A percentile compares a stretch with the other conserved stretches of the same genome.
These are phyloP conservation scores for Colletotrichum sp. DNA, from an alignment of 2,329 filamentous ascomycete species.

Conservation along the genomic window DNA sequence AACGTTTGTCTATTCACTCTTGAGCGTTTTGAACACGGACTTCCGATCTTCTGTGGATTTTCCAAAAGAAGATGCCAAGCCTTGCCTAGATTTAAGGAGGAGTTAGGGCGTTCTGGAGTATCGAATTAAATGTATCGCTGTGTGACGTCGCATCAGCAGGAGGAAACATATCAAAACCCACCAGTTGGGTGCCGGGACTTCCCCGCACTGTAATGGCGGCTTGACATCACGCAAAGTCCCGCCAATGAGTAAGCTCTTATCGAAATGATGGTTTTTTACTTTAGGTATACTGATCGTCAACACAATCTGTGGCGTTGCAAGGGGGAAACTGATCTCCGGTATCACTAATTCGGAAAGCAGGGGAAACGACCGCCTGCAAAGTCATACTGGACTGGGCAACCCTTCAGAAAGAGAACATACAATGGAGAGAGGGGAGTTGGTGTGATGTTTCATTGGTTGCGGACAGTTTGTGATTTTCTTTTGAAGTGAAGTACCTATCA, in stretches of 20 bases:
- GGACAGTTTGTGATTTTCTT: neutral
- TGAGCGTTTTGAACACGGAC: neutral
- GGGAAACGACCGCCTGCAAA: neutral
- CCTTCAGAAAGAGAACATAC: neutral
- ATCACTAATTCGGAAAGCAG: neutral
- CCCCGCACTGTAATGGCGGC: neutral
- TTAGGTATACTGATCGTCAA: neutral
- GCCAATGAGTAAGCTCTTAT: neutral
- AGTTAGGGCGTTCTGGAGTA: neutral
- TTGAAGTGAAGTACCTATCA: neutral
- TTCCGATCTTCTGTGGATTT: neutral
- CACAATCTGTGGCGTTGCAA: neutral
- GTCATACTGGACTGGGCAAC: neutral
- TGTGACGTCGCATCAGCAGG: neutral
- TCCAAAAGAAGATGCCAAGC: neutral
- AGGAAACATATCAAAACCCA: neutral
- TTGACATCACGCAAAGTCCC: neutral
- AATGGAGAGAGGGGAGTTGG: neutral
- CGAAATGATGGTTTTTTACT: neutral
- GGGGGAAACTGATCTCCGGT: neutral
- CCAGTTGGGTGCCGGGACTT: neutral
- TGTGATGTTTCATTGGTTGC: rapidly evolving
- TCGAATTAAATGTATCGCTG: neutral
- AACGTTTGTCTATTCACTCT: neutral
- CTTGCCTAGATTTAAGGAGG: neutral